A percentile compares a stretch with the other conserved stretches of the same genome.
phyloP scores from a whole-genome alignment of 2,329 filamentous ascomycete genomes.

The Diaporthe citrichinensis region DNA sequence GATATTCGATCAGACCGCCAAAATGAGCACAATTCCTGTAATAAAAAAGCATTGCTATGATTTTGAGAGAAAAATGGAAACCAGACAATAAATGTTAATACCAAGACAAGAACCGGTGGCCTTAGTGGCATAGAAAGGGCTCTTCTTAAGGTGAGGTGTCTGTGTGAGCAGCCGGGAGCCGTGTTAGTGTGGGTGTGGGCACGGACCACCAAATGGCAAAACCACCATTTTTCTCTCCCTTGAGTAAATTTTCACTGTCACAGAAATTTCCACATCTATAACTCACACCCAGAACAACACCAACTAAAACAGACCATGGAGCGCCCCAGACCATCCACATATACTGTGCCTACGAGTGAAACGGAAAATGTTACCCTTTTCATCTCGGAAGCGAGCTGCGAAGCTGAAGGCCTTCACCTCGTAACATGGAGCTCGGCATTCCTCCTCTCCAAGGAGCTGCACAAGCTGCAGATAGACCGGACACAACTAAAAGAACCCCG shows the following conservation, averaged over 20 bases:
- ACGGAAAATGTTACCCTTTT: slow-evolving; percentile 25
- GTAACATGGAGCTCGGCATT: slow-evolving; percentile 41
- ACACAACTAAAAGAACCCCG: neutral
- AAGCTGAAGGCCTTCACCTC: slow-evolving; percentile 37
- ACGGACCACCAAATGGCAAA: slow-evolving; percentile 13
- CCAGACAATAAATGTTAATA: too few relatives aligned
- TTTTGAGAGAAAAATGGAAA: too few relatives aligned
- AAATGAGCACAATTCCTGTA: too few relatives aligned
- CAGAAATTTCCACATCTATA: neutral
- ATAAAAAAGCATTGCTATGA: too few relatives aligned
- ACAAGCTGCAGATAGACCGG: slow-evolving; percentile 32
- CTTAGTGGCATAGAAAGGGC: neutral
- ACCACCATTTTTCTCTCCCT: slow-evolving; percentile 1
- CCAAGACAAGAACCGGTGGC: too few relatives aligned
- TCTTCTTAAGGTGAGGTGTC: neutral
- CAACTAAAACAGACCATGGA: slow-evolving; percentile 13
- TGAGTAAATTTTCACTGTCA: neutral
- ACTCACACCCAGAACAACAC: neutral
- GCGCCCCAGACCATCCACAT: slow-evolving; percentile 11
- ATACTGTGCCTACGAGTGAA: slow-evolving; percentile 25
- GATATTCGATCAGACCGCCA: too few relatives aligned
- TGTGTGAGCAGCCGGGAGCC: neutral
- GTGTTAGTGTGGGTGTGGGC: neutral
- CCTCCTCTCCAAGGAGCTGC: slow-evolving; percentile 39
- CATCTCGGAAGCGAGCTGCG: slow-evolving; percentile 39